Evolutionary conservation across 495 filamentous ascomycete genomes (phyloP), one percentile per base, ranked within the genome.

Genomic region (Podospora pseudocomata): DNA sequence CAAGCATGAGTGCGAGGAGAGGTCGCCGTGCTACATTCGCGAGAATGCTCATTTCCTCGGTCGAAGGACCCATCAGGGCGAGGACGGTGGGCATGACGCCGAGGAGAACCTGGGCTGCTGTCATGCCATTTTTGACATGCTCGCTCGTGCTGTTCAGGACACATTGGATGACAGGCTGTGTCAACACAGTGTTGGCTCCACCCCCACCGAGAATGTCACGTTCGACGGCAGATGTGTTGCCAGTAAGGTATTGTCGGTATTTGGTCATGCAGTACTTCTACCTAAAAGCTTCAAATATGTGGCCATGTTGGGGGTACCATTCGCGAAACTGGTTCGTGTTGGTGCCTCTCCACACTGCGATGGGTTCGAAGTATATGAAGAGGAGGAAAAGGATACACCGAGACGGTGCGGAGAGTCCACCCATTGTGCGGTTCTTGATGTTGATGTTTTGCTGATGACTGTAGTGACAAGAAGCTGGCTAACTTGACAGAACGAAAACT

Each of bases 31-130:
- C 67, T n/a, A 71, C 57, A 18, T 70, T 60, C 11, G 64, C 53
- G 3, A 75, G 53, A 11, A 72, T 26, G 11, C 68, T 34, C 9
- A 65, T 30, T 65, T 76, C 74, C 19, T 55, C 68, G 3, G 60
- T 20, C 20, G 55, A 68, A 5, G 74, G 55, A 7, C 74, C 72
- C 3, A 74, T 59, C 13, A 74, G 13, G 23, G 72, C 34, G 7
- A 76, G 65, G 28, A 73, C 65, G 6, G 68, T 68, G 15, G 72
- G 74, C 11, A 67, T 64, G 3, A 76, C 64, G 20, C 74, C 74
- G 9, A 74, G 72, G 13, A 76, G 60, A 16, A 74, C 70, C 32
- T 74, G 70, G 16, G 70, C 67, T 13, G 62, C 65, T 3, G 72
- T 63, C 55, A 72, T 66, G 3, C 18, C n/a, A 15, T 57, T 60